Evolutionary conservation across 306 rosid species (phyloP).

Genomic region (Begonia loranthoides): DNA sequence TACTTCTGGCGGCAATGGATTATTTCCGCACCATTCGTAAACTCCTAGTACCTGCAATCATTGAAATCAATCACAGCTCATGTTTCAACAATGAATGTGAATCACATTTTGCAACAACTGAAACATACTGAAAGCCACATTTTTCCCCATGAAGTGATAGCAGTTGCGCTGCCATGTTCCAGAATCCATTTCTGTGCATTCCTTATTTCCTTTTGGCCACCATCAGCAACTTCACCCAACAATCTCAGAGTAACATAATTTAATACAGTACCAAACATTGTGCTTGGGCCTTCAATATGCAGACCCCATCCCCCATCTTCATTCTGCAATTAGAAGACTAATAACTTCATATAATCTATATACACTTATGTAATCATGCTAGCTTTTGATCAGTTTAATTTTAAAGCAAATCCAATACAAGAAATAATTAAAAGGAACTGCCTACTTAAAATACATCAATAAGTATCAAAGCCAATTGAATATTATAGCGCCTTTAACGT

Average conservation of each 20-base stretch:
- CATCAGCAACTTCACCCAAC: slow-evolving; percentile 25
- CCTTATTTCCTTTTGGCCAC: slow-evolving; percentile 16
- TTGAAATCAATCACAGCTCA: background rate
- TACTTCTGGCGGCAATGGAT: slow-evolving; percentile 28
- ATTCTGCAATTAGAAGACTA: slow-evolving; percentile 13
- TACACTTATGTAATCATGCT: background rate
- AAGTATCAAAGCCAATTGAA: too few relatives aligned
- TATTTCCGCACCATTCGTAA: slow-evolving; percentile 27
- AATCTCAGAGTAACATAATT: slow-evolving; percentile 20
- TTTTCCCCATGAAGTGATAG: slow-evolving; percentile 27
- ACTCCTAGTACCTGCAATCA: slow-evolving; percentile 20
- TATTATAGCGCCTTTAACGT: too few relatives aligned
- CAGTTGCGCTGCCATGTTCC: slow-evolving; percentile 22
- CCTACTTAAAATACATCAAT: too few relatives aligned
- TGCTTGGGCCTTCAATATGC: slow-evolving; percentile 28
- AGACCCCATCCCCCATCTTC: slow-evolving; percentile 33
- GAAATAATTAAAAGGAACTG: background rate
- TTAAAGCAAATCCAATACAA: background rate
- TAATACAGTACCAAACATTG: slow-evolving; percentile 22
- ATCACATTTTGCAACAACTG: background rate
- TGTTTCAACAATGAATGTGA: background rate
- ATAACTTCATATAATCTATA: background rate
- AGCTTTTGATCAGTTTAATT: background rate
- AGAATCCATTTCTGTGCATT: slow-evolving; percentile 21
- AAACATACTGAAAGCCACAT: slow-evolving; percentile 27